phyloP scores from a whole-genome alignment of 2,329 filamentous ascomycete species.

The Alternaria consortialis region DNA sequence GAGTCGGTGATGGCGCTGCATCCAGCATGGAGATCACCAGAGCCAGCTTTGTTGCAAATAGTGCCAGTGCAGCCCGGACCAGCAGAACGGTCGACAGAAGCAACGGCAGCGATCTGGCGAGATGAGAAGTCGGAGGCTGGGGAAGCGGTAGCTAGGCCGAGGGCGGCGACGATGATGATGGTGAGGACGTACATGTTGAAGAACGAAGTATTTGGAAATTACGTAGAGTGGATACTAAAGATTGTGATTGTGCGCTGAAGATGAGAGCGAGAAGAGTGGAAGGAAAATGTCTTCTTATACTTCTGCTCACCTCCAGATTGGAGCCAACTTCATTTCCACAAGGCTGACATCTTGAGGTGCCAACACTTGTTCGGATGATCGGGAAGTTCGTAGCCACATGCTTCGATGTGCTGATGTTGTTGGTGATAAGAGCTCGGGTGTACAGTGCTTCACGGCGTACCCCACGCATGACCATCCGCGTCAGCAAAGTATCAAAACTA shows the following conservation, averaged over 20 bases:
- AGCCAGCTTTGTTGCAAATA: constrained; percentile 25
- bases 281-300: background rate
- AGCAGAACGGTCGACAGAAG: constrained; percentile 26
- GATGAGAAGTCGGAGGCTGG: constrained; percentile 9
- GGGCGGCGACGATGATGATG: constrained; percentile 12
- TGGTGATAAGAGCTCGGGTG: background rate
- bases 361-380: background rate
- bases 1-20: constrained; percentile 23
- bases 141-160: constrained; percentile 15
- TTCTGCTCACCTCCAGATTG: background rate
- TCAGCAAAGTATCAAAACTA: no score
- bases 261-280: background rate
- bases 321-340: background rate
- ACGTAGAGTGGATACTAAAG: background rate
- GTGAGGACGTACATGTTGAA: constrained; percentile 12
- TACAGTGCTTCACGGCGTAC: background rate
- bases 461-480: background rate
- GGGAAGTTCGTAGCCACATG: background rate
- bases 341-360: background rate
- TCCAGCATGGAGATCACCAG: constrained; percentile 19
- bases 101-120: constrained; percentile 18
- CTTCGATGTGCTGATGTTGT: background rate
- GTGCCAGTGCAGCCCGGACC: constrained; percentile 18
- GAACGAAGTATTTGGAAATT: background rate
- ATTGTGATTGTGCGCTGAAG: background rate